Evolutionary conservation across 768 basidiomycete genomes (phyloP), one percentile per base, ranked within the genome.

Genomic region (Russula earlei): DNA sequence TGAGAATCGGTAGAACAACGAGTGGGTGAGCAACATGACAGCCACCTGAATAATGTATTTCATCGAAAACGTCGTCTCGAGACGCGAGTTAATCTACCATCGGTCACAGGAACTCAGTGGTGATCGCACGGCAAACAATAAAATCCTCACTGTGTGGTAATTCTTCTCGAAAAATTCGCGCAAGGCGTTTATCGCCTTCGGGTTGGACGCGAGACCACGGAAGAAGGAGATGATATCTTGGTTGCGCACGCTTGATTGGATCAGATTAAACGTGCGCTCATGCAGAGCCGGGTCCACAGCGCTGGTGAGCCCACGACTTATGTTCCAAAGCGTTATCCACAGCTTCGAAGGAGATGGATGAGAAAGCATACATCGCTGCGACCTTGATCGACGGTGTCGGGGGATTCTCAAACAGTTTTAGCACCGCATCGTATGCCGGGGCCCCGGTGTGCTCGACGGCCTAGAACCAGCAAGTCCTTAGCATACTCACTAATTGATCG

Each of bases 401-500:
- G 14, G 86, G 81, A 54, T 85, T 82, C 63, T 82, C 78, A 65
- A 84, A 83, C 33, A 93, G 76, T 57, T 74, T 73, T 63, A 83
- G 75, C 40, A 86, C 74, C 36, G 83, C 82, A 33, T 89, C 80
- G 64, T 84, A 95, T 65, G 94, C 92, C 24, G 71, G 72, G 33
- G 70, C 70, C 20, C 91, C 89, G 38, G 89, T 91, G 64, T 87
- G 71, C 66, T 78, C 76, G 53, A 91, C 85, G 50, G 84, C 84
- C 82, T 87, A 58, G 9, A 55, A 33, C 55, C 31, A 54, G 19
- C 38, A 41, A 49, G 37, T 51, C 36, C 41, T 45, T 12, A 63
- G 5, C 25, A 49, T 29, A 49, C 46, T 3, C 24, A n/a, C 17
- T 4, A 7, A 25, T 17, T 19, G 17, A n/a, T 9, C 24, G 3